These are phyloP conservation scores for Ambrosia hybrid DNA, from an alignment of 140 eudicot genomes.

Conservation along the genomic window DNA sequence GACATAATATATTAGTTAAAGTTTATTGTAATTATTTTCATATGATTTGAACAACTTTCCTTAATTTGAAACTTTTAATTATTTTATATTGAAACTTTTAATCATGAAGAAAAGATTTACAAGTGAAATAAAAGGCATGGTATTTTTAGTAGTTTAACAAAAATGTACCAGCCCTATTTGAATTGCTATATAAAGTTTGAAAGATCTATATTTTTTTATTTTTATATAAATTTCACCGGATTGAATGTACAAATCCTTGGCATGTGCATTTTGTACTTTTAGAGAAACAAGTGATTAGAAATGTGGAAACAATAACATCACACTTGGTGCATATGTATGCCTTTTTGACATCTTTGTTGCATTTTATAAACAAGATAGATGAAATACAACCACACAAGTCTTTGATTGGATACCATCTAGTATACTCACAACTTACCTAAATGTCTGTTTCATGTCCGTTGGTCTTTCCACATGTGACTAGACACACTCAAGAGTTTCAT, in stretches of 20 bases:
- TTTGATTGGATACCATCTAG: conserved; percentile 17
- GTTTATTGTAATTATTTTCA: no score
- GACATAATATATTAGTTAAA: no score
- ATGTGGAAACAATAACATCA: conserved; percentile 38
- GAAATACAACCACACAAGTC: conserved; percentile 24
- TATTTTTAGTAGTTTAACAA: no score
- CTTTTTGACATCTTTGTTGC: conserved; percentile 42
- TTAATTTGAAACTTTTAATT: no score
- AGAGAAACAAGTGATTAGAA: conserved; percentile 35
- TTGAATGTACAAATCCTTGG: conserved; percentile 21
- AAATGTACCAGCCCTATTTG: no score
- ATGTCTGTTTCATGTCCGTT: conserved; percentile 17
- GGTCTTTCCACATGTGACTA: conserved; percentile 28
- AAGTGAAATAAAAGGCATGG: no score
- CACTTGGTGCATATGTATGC: conserved; percentile 35
- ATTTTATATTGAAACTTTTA: no score
- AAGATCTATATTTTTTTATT: neutral
- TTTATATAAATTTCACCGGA: neutral
- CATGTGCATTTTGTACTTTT: conserved; percentile 45
- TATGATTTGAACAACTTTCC: no score
- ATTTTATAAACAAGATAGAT: conserved; percentile 27
- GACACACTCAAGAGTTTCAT: conserved; percentile 8
- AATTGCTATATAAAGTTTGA: neutral
- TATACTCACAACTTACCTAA: conserved; percentile 23
- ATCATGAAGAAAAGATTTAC: no score